Evolutionary conservation across 495 filamentous ascomycete genomes (phyloP).

Genomic region (Trichoderma parareesei): DNA sequence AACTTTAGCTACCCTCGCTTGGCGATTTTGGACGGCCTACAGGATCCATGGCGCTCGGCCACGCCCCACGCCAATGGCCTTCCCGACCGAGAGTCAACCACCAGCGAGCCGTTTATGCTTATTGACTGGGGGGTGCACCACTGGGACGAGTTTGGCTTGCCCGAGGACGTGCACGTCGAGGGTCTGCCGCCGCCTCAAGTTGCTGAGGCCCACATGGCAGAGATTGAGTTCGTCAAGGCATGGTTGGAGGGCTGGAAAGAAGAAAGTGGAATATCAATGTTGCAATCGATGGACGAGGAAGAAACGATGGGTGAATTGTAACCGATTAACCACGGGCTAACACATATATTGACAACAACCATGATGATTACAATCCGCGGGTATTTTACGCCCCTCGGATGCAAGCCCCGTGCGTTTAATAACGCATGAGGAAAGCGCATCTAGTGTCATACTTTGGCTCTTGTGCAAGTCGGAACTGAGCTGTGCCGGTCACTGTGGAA

Average conservation of each 20-base stretch:
- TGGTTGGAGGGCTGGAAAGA: constrained; percentile 55
- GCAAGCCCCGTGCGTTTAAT: no score
- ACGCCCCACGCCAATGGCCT: constrained; percentile 48
- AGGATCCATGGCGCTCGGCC: constrained; percentile 63
- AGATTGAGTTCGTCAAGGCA: constrained; percentile 51
- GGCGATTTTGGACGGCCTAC: constrained; percentile 58
- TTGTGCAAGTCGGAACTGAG: no score
- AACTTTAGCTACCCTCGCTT: constrained; percentile 54
- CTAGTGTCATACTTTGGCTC: no score
- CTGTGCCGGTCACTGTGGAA: no score
- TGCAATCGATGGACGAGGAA: background rate
- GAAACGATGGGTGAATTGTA: background rate
- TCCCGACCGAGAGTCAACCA: constrained; percentile 40
- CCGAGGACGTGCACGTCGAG: constrained; percentile 47
- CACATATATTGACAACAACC: no score
- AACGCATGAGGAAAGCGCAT: no score
- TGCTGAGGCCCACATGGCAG: constrained; percentile 42
- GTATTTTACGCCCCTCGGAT: no score
- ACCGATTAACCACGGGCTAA: background rate
- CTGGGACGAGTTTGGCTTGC: constrained; percentile 66
- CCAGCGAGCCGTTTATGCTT: constrained; percentile 51
- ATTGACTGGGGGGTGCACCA: constrained; percentile 59
- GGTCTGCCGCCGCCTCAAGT: constrained; percentile 47
- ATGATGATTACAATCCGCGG: no score
- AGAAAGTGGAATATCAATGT: background rate